phyloP scores from a whole-genome alignment of 148 eudicot species.

The Rhododendron kiyosumense region DNA sequence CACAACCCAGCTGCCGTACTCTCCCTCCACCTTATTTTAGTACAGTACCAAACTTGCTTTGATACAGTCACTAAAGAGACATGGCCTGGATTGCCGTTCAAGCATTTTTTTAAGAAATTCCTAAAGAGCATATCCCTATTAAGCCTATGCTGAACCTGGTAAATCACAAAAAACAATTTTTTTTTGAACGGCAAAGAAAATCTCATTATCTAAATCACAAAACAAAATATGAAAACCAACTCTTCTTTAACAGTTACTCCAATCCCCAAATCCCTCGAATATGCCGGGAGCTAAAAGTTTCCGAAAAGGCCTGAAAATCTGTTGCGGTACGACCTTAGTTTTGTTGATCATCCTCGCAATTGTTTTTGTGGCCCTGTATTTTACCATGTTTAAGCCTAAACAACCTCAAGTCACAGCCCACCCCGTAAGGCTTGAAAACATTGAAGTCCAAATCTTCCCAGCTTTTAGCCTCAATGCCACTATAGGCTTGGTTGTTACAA shows the following conservation, averaged over 20 bases:
- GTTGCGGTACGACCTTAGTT: constrained; percentile 10
- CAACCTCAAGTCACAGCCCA: constrained; percentile 19
- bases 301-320: constrained; percentile 23
- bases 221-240: background rate
- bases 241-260: background rate
- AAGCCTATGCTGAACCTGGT: background rate
- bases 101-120: background rate
- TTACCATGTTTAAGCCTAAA: constrained; percentile 26
- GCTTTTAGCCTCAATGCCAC: constrained; percentile 26
- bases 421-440: constrained; percentile 16
- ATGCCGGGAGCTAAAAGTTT: background rate
- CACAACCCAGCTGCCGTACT: background rate
- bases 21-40: background rate
- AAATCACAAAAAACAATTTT: background rate
- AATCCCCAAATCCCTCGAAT: background rate
- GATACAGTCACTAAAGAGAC: background rate
- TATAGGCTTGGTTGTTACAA: constrained; percentile 14
- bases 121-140: background rate
- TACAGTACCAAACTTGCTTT: background rate
- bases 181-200: too few species aligned
- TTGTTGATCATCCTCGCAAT: constrained; percentile 3
- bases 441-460: constrained; percentile 17
- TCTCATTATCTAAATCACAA: background rate
- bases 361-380: constrained; percentile 12
- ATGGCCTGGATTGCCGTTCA: background rate